These are phyloP conservation scores for Jimgerdemannia lactiflua DNA, from an alignment of 192 early-diverging fungal genomes.

Conservation along the genomic window DNA sequence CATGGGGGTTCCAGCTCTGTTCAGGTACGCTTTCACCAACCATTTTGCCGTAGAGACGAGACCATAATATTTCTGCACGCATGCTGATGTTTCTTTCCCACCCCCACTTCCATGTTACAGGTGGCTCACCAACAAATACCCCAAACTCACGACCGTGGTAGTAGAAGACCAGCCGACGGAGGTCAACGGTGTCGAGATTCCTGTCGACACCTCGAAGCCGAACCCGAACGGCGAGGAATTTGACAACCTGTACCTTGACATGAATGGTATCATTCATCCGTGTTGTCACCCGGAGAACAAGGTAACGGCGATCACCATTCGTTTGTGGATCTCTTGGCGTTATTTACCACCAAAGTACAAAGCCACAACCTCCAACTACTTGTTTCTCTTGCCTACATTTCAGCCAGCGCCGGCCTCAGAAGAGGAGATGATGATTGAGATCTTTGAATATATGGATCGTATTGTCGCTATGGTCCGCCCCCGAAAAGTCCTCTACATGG, in stretches of 20 bases:
- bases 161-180: constrained; percentile 68
- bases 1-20: constrained; percentile 84
- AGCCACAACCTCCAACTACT: too few relatives aligned
- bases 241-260: constrained; percentile 98
- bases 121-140: constrained; percentile 77
- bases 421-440: constrained; percentile 94
- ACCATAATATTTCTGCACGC: background rate
- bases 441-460: constrained; percentile 96
- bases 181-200: constrained; percentile 74
- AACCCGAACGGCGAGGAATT: constrained; percentile 92
- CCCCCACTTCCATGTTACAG: constrained; percentile 21
- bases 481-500: constrained; percentile 95
- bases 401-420: constrained; percentile 75
- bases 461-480: constrained; percentile 93
- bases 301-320: too few relatives aligned
- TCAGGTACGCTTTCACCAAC: constrained; percentile 39
- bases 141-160: constrained; percentile 64
- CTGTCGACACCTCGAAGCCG: constrained; percentile 82
- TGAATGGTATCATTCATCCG: constrained; percentile 96
- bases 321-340: too few relatives aligned
- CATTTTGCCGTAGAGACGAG: background rate
- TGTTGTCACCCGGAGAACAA: constrained; percentile 80
- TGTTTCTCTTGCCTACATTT: background rate
- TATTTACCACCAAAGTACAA: too few relatives aligned
- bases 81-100: background rate